phyloP scores from a whole-genome alignment of 257 asterid species.

The Buddleja alternifolia region DNA sequence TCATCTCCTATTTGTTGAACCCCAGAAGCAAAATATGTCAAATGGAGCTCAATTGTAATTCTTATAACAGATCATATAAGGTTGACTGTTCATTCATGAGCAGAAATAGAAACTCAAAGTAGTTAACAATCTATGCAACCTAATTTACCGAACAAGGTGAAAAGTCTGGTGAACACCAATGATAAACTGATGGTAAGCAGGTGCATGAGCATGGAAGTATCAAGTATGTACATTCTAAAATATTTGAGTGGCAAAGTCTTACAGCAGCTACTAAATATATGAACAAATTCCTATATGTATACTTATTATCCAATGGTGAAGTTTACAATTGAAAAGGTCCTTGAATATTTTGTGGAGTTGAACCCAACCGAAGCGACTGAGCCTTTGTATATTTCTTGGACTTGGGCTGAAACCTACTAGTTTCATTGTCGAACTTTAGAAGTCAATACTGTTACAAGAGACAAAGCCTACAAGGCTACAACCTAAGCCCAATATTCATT shows the following conservation, averaged over 20 bases:
- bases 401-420: neutral
- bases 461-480: neutral
- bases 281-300: neutral
- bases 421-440: neutral
- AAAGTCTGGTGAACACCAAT: neutral
- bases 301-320: neutral
- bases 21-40: neutral
- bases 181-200: neutral
- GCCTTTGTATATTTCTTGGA: neutral
- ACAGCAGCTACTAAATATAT: neutral
- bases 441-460: neutral
- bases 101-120: conserved; percentile 3
- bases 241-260: neutral
- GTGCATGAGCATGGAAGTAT: neutral
- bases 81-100: neutral
- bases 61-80: neutral
- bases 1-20: neutral
- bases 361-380: conserved; percentile 21
- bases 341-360: neutral
- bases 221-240: neutral
- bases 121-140: neutral
- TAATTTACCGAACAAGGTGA: conserved; percentile 19
- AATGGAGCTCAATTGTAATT: neutral
- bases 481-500: neutral
- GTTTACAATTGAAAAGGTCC: neutral